phyloP scores from a whole-genome alignment of 257 asterid species.

The Nicotiana sylvestris region DNA sequence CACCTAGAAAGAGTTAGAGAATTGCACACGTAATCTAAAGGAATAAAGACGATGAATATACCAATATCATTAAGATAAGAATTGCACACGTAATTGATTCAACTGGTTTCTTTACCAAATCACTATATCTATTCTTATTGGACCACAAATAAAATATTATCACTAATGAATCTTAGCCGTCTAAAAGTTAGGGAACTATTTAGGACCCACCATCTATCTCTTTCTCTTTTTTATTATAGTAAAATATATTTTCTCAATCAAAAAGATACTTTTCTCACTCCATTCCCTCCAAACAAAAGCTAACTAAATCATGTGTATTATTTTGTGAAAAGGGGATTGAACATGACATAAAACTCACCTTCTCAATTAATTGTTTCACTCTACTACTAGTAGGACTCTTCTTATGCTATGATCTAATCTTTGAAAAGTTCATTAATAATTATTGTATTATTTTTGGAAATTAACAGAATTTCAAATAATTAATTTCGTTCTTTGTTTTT shows the following conservation, averaged over 20 bases:
- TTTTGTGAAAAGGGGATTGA: background rate
- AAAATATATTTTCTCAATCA: background rate
- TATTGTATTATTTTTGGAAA: too few species aligned
- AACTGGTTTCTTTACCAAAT: background rate
- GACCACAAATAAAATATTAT: slow-evolving; percentile 3
- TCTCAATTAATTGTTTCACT: too few species aligned
- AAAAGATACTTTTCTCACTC: background rate
- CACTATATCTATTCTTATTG: background rate
- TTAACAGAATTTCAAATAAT: too few species aligned
- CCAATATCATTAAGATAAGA: background rate
- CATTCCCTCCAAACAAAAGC: background rate
- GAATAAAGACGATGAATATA: background rate
- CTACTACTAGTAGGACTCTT: background rate
- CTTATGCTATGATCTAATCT: too few species aligned
- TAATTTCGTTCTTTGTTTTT: too few species aligned
- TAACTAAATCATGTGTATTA: background rate
- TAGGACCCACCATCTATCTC: background rate
- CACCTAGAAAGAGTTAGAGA: background rate
- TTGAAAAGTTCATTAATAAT: too few species aligned
- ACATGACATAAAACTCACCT: background rate
- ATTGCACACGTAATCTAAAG: background rate
- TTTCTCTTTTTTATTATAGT: background rate
- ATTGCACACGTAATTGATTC: background rate
- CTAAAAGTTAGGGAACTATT: background rate
- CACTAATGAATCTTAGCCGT: background rate